phyloP scores from a whole-genome alignment of 768 basidiomycete species.

The Lentinus brumalis region DNA sequence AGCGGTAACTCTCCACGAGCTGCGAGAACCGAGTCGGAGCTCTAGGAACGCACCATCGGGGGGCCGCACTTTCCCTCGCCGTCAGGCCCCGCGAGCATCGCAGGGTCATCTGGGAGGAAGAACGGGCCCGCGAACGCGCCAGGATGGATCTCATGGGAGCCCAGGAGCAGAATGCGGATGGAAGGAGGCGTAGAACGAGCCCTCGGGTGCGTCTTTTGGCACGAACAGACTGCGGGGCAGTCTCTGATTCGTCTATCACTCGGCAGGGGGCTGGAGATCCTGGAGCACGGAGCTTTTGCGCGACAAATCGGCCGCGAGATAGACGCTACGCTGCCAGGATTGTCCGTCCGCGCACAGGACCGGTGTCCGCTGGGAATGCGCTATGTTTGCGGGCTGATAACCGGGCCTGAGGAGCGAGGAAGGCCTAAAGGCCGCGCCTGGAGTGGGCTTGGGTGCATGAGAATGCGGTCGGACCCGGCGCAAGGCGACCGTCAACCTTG shows the following conservation, averaged over 20 bases:
- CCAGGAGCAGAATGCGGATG: constrained; percentile 5
- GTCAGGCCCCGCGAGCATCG: constrained; percentile 9
- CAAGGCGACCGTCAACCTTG: too few relatives aligned
- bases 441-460: constrained; percentile 8
- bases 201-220: constrained; percentile 3
- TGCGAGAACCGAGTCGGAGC: neutral
- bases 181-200: constrained; percentile 3
- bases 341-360: constrained; percentile 17
- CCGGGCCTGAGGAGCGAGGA: constrained; percentile 9
- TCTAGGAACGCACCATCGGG: constrained; percentile 9
- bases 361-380: constrained; percentile 15
- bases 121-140: constrained; percentile 2
- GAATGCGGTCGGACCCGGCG: neutral
- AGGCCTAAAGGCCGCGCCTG: constrained; percentile 12
- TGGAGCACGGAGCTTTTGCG: constrained; percentile 8
- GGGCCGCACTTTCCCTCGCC: neutral
- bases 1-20: neutral
- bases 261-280: constrained; percentile 7
- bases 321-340: constrained; percentile 17
- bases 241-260: constrained; percentile 14
- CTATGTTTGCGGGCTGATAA: constrained; percentile 18
- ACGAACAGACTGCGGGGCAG: neutral
- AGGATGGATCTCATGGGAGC: constrained; percentile 16
- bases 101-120: constrained; percentile 7
- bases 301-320: constrained; percentile 16